phyloP scores from a whole-genome alignment of 2,329 filamentous ascomycete genomes.

The Penicillium janthinellum region DNA sequence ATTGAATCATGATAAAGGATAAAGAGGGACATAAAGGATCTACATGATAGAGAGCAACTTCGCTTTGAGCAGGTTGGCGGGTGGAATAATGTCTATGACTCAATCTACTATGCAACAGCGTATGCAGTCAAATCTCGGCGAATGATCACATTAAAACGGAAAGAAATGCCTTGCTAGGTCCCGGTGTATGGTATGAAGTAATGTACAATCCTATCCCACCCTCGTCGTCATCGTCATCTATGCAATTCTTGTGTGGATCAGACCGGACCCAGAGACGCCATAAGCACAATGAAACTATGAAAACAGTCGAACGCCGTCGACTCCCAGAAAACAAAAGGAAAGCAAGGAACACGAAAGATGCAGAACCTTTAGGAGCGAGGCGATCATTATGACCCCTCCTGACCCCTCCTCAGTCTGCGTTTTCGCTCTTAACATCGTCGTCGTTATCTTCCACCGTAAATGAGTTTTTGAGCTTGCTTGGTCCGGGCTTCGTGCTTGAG shows the following conservation, averaged over 20 bases:
- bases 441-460: conserved; percentile 40
- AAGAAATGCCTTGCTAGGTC: conserved; percentile 8
- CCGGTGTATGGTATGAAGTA: conserved; percentile 27
- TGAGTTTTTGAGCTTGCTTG: conserved; percentile 47
- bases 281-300: conserved; percentile 14
- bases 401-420: conserved; percentile 26
- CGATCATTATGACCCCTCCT: neutral
- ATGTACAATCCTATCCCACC: conserved; percentile 28
- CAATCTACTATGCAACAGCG: neutral
- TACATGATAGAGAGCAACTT: neutral
- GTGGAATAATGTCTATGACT: neutral
- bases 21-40: too few species aligned
- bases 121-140: neutral
- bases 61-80: neutral
- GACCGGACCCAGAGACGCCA: conserved; percentile 24
- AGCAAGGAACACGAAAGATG: conserved; percentile 15
- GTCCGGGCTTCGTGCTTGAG: conserved; percentile 40
- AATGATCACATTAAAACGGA: conserved; percentile 1
- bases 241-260: conserved; percentile 25
- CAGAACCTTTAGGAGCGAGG: neutral
- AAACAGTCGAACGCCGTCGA: conserved; percentile 16
- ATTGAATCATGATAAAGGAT: too few species aligned
- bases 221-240: conserved; percentile 31
- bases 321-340: conserved; percentile 1
- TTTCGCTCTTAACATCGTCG: conserved; percentile 40